Evolutionary conservation across 768 basidiomycete species (phyloP), one percentile per base, ranked within the genome.

Genomic region (Crucibulum laeve): DNA sequence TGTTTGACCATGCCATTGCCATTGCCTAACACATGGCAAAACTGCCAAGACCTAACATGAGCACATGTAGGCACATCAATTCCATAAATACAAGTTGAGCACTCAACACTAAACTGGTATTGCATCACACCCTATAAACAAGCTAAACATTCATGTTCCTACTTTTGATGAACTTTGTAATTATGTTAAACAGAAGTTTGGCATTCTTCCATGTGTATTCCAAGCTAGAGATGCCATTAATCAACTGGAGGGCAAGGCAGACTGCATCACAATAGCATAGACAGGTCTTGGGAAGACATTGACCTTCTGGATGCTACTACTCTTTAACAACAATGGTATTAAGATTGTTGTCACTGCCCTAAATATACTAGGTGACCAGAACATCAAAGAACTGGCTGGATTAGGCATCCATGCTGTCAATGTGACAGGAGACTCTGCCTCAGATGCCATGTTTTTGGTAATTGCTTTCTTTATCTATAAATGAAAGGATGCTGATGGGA

Each of bases 281-380:
- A 58, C 58, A 19, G 54, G 56, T 7, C 48, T 48, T 21, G 58
- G 54, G 11, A 57, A 59, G 37, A 55, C 58, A 10, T 32, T 59
- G 3, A 55, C 52, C 3, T 55, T 55, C 49, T 57, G 53, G 50
- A 53, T 55, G 4, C 53, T 52, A 4, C 40, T 57, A 8, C 40
- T 57, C 1, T 55, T 55, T 41, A 42, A 43, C 17, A 23, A 39
- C 14, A 30, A 46, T 6, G 47, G 46, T 7, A 50, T 55, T 17
- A 48, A 35, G 1, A 50, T 58, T 17, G 17, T 58, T 19, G 43
- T 55, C 7, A 54, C 55, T 1, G 40, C 51, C 6, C 42, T 55
- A 3, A 55, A 55, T 40, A 36, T 55, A 4, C 32, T 48, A 3
- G 40, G 53, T 28, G 41, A 54, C 18, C 42, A 52, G 23, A 45